Percentiles rank a stretch among this genome's conserved stretches.
Conservation (phyloP, 2,329 filamentous ascomycete genomes). For the Grosmannia clavigera region DNA sequence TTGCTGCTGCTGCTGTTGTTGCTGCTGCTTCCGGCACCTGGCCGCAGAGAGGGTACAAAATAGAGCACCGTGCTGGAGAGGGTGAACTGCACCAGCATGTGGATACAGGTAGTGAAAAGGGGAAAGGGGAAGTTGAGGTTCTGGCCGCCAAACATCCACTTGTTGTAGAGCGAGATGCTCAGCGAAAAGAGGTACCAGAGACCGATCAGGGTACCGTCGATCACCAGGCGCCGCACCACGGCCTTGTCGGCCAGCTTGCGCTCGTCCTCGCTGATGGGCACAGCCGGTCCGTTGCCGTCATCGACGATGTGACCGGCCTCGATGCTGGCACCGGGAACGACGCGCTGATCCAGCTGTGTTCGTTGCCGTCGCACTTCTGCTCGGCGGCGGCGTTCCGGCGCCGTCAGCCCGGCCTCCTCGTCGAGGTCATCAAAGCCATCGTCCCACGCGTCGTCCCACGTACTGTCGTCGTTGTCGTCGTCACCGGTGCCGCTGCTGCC, state of each 20-base stretch:
- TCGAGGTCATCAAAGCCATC: slow-evolving; percentile 84
- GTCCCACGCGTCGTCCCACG: slow-evolving; percentile 63
- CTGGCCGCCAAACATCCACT: slow-evolving; percentile 94
- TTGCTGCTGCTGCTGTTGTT: slow-evolving; percentile 29
- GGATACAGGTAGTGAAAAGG: slow-evolving; percentile 85
- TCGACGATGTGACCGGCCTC: not conserved
- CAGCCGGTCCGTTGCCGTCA: not conserved
- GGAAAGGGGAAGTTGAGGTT: slow-evolving; percentile 87
- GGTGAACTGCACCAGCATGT: slow-evolving; percentile 90
- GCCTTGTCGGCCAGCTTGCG: slow-evolving; percentile 63
- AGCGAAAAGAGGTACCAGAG: slow-evolving; percentile 89
- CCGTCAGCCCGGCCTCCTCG: slow-evolving; percentile 78
- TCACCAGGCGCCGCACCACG: slow-evolving; percentile 53
- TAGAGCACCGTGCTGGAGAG: slow-evolving; percentile 69
- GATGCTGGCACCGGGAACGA: slow-evolving; percentile 37
- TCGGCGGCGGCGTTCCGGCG: slow-evolving; percentile 56
- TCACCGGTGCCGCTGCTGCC: not conserved
- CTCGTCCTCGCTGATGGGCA: slow-evolving; percentile 52
- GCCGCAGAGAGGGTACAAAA: slow-evolving; percentile 71
- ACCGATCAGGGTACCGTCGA: slow-evolving; percentile 72
- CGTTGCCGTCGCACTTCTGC: slow-evolving; percentile 55
- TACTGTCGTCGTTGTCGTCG: slow-evolving; percentile 25
- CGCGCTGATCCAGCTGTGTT: slow-evolving; percentile 56
- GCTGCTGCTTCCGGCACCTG: slow-evolving; percentile 27
- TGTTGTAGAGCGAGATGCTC: slow-evolving; percentile 94